These are phyloP conservation scores for Citrus sp. DNA, from an alignment of 345 rosid genomes.

Conservation along the genomic window DNA sequence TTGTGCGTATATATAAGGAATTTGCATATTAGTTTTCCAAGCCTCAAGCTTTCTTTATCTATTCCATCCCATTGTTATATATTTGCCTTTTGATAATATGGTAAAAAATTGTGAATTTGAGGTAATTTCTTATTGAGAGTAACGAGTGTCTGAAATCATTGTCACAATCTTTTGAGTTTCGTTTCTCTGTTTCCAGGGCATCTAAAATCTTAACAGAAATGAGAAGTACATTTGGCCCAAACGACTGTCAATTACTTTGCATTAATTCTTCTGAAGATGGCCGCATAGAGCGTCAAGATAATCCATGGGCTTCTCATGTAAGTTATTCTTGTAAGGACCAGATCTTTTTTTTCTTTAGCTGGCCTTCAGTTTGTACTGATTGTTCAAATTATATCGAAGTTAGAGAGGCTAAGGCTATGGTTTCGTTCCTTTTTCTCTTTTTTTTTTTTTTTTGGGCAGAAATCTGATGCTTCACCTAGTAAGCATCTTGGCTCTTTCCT, in stretches of 20 bases:
- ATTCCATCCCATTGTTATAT: conserved; percentile 1
- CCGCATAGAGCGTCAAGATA: conserved; percentile 51
- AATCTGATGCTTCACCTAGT: conserved; percentile 37
- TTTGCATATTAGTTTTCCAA: background rate
- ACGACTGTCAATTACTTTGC: conserved; percentile 75
- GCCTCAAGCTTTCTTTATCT: background rate
- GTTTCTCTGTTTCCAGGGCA: conserved; percentile 58
- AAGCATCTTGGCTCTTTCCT: conserved; percentile 69
- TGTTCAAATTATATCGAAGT: conserved; percentile 9
- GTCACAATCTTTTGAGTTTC: conserved; percentile 14
- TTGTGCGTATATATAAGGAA: background rate
- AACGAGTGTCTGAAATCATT: conserved; percentile 10
- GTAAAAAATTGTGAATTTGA: background rate
- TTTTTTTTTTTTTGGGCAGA: conserved; percentile 18
- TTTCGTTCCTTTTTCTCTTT: conserved; percentile 20
- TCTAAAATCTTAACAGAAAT: conserved; percentile 72
- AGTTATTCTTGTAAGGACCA: conserved; percentile 31
- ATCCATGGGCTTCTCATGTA: conserved; percentile 72
- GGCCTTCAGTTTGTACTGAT: conserved; percentile 1
- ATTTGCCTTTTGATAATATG: background rate
- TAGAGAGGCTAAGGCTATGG: conserved; percentile 17
- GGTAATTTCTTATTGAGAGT: background rate
- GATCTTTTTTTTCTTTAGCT: background rate
- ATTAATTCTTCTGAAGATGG: conserved; percentile 88
- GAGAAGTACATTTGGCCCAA: conserved; percentile 81